Conservation (phyloP, 2,329 filamentous ascomycete species). For the Claviceps fusiformis region DNA sequence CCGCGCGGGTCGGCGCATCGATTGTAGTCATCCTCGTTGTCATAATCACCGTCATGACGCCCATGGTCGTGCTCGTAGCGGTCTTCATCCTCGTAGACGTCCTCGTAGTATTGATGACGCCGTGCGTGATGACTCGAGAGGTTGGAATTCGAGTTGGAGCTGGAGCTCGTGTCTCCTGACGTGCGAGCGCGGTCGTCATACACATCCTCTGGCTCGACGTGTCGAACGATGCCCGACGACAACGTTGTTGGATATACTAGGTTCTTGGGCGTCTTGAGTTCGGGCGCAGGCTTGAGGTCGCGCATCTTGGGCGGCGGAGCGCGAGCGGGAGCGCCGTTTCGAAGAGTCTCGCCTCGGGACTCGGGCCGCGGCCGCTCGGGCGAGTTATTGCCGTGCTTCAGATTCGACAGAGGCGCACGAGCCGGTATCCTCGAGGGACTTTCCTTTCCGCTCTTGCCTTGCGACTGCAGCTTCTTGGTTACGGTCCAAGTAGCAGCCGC, state of each 20-base stretch:
- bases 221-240: slow-evolving; percentile 42
- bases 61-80: slow-evolving; percentile 20
- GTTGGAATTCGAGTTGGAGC: slow-evolving; percentile 30
- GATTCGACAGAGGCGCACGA: slow-evolving; percentile 53
- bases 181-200: slow-evolving; percentile 52
- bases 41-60: slow-evolving; percentile 18
- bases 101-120: slow-evolving; percentile 23
- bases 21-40: slow-evolving; percentile 26
- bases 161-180: slow-evolving; percentile 22
- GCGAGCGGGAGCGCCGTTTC: slow-evolving; percentile 42
- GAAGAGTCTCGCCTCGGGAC: slow-evolving; percentile 31
- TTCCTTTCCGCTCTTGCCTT: slow-evolving; percentile 16
- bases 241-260: slow-evolving; percentile 25
- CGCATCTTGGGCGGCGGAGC: slow-evolving; percentile 88
- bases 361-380: slow-evolving; percentile 52
- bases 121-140: slow-evolving; percentile 20
- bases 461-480: slow-evolving; percentile 16
- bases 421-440: slow-evolving; percentile 47
- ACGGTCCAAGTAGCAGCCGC: slow-evolving; percentile 18
- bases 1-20: slow-evolving; percentile 11
- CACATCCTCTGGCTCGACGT: slow-evolving; percentile 64
- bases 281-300: slow-evolving; percentile 46
- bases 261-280: slow-evolving; percentile 36
- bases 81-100: slow-evolving; percentile 18
- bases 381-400: slow-evolving; percentile 64